phyloP scores from a whole-genome alignment of 495 filamentous ascomycete genomes.

The Daldinia vernicosa region DNA sequence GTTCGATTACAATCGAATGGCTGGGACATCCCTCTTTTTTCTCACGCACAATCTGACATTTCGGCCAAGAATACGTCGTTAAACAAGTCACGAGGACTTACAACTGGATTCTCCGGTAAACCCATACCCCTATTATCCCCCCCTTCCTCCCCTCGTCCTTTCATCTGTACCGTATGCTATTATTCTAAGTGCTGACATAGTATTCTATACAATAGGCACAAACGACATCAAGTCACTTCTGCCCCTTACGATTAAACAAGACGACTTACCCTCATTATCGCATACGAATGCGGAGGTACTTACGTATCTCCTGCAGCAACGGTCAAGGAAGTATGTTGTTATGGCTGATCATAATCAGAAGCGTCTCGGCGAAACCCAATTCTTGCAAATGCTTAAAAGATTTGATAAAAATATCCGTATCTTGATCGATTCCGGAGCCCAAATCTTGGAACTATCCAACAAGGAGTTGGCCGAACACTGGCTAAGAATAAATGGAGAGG shows the following conservation, averaged over 20 bases:
- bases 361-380: constrained; percentile 47
- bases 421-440: constrained; percentile 61
- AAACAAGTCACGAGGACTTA: constrained; percentile 32
- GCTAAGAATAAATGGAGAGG: constrained; percentile 51
- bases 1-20: constrained; percentile 60
- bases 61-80: constrained; percentile 5
- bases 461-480: constrained; percentile 54
- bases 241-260: constrained; percentile 60
- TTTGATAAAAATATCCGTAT: constrained; percentile 48
- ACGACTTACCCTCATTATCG: constrained; percentile 54
- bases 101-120: constrained; percentile 58
- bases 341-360: constrained; percentile 41
- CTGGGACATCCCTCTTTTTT: constrained; percentile 60
- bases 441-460: constrained; percentile 57
- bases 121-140: neutral
- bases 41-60: neutral
- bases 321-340: constrained; percentile 52
- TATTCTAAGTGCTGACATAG: neutral
- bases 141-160: no score
- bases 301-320: constrained; percentile 56
- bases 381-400: constrained; percentile 49
- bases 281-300: constrained; percentile 64
- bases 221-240: constrained; percentile 60
- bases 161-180: no score
- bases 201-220: constrained; percentile 49